These are phyloP conservation scores for Candida loeiensis DNA, from an alignment of 805 yeast genomes.

Conservation along the genomic window DNA sequence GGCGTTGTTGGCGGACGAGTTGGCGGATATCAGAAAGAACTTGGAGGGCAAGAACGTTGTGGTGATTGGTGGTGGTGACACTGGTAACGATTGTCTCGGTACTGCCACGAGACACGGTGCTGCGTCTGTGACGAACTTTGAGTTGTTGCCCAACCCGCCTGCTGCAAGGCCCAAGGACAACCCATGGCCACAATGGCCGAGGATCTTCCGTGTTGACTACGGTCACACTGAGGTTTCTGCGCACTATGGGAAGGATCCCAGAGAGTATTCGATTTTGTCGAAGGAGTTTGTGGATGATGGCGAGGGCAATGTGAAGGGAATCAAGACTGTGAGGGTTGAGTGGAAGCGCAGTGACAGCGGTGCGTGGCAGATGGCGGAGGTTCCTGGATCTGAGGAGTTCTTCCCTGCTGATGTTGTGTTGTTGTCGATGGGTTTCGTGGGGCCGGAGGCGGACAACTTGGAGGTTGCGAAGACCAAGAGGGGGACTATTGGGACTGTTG, in stretches of 20 bases:
- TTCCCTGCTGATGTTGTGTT: constrained; percentile 94
- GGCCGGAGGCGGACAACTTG: constrained; percentile 85
- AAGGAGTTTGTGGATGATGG: constrained; percentile 95
- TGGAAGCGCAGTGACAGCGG: constrained; percentile 96
- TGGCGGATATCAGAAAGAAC: constrained; percentile 69
- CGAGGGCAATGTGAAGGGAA: constrained; percentile 91
- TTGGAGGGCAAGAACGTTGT: constrained; percentile 85
- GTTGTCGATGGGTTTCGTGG: constrained; percentile 95
- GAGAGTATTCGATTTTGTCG: constrained; percentile 92
- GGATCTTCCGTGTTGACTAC: constrained; percentile 94
- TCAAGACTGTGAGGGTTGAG: constrained; percentile 94
- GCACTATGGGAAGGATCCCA: constrained; percentile 95
- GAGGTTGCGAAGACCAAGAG: constrained; percentile 68
- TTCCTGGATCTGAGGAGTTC: constrained; percentile 90
- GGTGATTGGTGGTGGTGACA: constrained; percentile 99
- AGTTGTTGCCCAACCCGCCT: constrained; percentile 90
- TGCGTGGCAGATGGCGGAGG: constrained; percentile 98
- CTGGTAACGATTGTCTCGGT: constrained; percentile 98
- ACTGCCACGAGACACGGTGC: constrained; percentile 98
- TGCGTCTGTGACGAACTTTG: constrained; percentile 88
- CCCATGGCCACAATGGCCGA: constrained; percentile 99
- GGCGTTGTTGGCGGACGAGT: constrained; percentile 76
- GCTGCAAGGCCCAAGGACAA: constrained; percentile 82
- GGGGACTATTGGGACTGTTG: constrained; percentile 74
- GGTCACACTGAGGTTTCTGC: constrained; percentile 95